Conservation (phyloP, 2,329 filamentous ascomycete genomes). For the Fusarium floridanum region DNA sequence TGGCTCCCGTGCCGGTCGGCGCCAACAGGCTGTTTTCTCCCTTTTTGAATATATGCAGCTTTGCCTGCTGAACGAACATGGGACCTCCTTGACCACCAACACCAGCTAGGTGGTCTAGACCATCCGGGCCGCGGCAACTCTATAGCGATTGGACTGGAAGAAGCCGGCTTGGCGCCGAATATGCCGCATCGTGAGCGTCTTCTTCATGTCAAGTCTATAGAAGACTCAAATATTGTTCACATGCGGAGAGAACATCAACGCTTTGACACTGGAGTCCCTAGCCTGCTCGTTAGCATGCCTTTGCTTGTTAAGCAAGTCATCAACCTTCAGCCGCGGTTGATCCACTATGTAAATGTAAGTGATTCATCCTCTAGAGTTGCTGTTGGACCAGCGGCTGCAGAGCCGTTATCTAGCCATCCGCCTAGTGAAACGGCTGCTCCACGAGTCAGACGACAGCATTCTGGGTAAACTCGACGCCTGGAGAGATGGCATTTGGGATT, state of each 20-base stretch:
- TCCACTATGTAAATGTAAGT: conserved; percentile 15
- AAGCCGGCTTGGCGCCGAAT: conserved; percentile 7
- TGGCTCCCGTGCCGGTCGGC: background rate
- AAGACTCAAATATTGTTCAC: background rate
- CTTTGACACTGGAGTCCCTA: conserved; percentile 21
- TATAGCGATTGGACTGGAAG: conserved; percentile 10
- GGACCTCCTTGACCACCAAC: conserved; percentile 1
- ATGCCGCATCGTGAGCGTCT: conserved; percentile 7
- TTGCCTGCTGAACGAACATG: conserved; percentile 8
- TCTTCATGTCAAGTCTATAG: background rate
- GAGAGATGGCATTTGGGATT: conserved; percentile 5
- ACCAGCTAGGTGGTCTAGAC: conserved; percentile 9
- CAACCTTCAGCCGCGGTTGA: conserved; percentile 11
- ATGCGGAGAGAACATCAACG: conserved; percentile 20
- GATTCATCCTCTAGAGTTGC: background rate
- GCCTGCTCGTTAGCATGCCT: conserved; percentile 1
- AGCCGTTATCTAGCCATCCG: conserved; percentile 7
- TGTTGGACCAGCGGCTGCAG: conserved; percentile 1
- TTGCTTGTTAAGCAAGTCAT: background rate
- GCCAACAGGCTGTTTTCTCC: background rate
- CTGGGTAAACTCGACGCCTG: conserved; percentile 14
- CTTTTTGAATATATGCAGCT: conserved; percentile 20
- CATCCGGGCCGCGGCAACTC: conserved; percentile 17
- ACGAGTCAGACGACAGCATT: conserved; percentile 16
- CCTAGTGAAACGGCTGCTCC: conserved; percentile 20